A percentile compares a stretch with the other conserved stretches of the same genome.
Conservation (phyloP, 768 basidiomycete species). For the Scleroderma bovista region DNA sequence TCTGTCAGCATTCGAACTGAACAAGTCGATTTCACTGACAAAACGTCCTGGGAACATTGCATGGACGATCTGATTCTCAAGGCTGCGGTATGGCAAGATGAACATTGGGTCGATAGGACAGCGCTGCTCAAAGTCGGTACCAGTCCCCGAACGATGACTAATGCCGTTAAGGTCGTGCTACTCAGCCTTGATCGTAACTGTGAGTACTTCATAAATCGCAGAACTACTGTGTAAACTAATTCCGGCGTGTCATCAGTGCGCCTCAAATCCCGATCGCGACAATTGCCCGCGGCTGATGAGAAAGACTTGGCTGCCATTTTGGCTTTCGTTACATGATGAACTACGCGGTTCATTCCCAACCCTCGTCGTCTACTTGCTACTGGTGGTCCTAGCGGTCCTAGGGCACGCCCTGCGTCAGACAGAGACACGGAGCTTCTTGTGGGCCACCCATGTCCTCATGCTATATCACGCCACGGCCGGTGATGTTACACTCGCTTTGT, state of each 20-base stretch:
- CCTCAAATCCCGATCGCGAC: slow-evolving; percentile 82
- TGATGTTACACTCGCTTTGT: slow-evolving; percentile 7
- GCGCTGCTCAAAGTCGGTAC: slow-evolving; percentile 48
- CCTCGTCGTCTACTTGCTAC: background rate
- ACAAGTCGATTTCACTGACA: slow-evolving; percentile 63
- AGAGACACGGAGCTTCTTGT: no score
- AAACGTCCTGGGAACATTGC: slow-evolving; percentile 52
- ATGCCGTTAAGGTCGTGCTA: slow-evolving; percentile 77
- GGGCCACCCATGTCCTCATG: no score
- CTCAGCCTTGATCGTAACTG: slow-evolving; percentile 90
- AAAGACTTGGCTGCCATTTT: slow-evolving; percentile 77
- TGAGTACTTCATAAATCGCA: slow-evolving; percentile 36
- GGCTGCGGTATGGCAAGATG: slow-evolving; percentile 89
- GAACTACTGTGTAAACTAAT: slow-evolving; percentile 6
- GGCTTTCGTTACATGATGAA: slow-evolving; percentile 26
- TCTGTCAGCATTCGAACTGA: slow-evolving; percentile 81
- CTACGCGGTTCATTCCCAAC: background rate
- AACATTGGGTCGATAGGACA: slow-evolving; percentile 87
- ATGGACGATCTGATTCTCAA: slow-evolving; percentile 96
- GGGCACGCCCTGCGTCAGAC: no score
- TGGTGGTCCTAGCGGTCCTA: no score
- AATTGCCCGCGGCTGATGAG: slow-evolving; percentile 81
- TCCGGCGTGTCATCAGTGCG: slow-evolving; percentile 52
- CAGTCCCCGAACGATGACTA: slow-evolving; percentile 32
- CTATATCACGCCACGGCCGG: slow-evolving; percentile 20